phyloP scores from a whole-genome alignment of 768 basidiomycete genomes.

The Sarcomyxa edulis region DNA sequence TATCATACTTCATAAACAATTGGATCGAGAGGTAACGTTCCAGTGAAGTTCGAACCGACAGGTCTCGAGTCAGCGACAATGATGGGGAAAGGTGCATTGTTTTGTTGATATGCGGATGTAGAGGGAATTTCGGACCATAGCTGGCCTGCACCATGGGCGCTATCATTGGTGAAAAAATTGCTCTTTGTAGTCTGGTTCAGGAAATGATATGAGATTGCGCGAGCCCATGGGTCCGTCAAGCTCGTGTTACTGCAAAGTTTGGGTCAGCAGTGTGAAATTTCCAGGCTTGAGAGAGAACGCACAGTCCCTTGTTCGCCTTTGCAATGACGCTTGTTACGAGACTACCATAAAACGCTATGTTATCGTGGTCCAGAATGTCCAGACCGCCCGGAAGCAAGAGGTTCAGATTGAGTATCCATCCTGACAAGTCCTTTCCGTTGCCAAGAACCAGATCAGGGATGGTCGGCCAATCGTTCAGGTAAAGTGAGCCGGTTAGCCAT shows the following conservation, averaged over 20 bases:
- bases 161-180: slow-evolving; percentile 57
- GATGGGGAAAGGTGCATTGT: slow-evolving; percentile 61
- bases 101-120: slow-evolving; percentile 45
- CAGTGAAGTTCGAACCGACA: slow-evolving; percentile 35
- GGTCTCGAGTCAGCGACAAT: slow-evolving; percentile 53
- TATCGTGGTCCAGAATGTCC: slow-evolving; percentile 36
- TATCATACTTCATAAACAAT: slow-evolving; percentile 55
- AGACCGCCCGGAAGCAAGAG: slow-evolving; percentile 51
- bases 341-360: slow-evolving; percentile 50
- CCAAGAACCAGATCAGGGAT: slow-evolving; percentile 58
- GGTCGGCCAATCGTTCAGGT: slow-evolving; percentile 59
- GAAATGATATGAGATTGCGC: slow-evolving; percentile 70
- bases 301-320: slow-evolving; percentile 52
- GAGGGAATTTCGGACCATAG: slow-evolving; percentile 56
- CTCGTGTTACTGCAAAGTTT: slow-evolving; percentile 57
- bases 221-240: slow-evolving; percentile 58
- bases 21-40: slow-evolving; percentile 31
- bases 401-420: slow-evolving; percentile 55
- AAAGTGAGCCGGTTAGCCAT: slow-evolving; percentile 61
- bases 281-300: slow-evolving; percentile 19
- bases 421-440: slow-evolving; percentile 34
- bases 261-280: slow-evolving; percentile 1
- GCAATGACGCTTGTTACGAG: slow-evolving; percentile 50
- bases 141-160: slow-evolving; percentile 68
- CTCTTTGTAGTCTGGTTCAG: slow-evolving; percentile 53